These are phyloP conservation scores for Sodiomyces alkalinus DNA, from an alignment of 2,329 filamentous ascomycete genomes.

Conservation along the genomic window DNA sequence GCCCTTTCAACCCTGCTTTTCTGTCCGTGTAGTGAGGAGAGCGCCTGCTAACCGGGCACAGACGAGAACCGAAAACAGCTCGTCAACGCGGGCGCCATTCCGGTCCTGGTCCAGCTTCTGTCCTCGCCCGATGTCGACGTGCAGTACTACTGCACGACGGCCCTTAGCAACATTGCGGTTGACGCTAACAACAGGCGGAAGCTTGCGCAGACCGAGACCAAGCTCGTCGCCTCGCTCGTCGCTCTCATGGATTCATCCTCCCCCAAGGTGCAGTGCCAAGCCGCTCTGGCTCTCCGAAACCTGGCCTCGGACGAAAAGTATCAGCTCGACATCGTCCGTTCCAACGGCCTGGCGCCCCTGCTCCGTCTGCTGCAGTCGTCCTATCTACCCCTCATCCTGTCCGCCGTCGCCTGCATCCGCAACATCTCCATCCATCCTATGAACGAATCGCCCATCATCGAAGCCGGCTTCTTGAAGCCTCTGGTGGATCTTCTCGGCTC, in stretches of 20 bases:
- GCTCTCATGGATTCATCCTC: conserved; percentile 96
- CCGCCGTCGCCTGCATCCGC: conserved; percentile 92
- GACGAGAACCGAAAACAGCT: conserved; percentile 97
- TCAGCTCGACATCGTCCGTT: conserved; percentile 90
- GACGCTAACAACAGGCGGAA: conserved; percentile 83
- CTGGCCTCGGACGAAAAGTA: conserved; percentile 97
- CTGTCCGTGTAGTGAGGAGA: too few species aligned
- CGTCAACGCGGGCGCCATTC: conserved; percentile 94
- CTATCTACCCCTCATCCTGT: conserved; percentile 88
- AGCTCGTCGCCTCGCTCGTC: conserved; percentile 84
- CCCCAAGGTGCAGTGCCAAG: conserved; percentile 95
- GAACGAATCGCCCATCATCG: conserved; percentile 97
- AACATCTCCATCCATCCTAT: conserved; percentile 97
- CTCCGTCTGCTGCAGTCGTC: conserved; percentile 86
- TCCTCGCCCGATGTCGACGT: conserved; percentile 91
- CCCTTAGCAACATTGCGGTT: conserved; percentile 95
- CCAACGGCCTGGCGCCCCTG: conserved; percentile 70
- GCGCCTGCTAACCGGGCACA: conserved; percentile 20
- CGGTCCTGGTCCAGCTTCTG: conserved; percentile 86
- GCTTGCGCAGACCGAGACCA: conserved; percentile 77
- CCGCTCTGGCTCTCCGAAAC: conserved; percentile 83
- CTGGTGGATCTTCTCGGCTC: conserved; percentile 87
- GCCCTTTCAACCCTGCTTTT: neutral
- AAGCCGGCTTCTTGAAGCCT: conserved; percentile 88
- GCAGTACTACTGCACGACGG: conserved; percentile 98